Evolutionary conservation across 148 eudicot species (phyloP).

Genomic region (Dianthus caryophyllus): DNA sequence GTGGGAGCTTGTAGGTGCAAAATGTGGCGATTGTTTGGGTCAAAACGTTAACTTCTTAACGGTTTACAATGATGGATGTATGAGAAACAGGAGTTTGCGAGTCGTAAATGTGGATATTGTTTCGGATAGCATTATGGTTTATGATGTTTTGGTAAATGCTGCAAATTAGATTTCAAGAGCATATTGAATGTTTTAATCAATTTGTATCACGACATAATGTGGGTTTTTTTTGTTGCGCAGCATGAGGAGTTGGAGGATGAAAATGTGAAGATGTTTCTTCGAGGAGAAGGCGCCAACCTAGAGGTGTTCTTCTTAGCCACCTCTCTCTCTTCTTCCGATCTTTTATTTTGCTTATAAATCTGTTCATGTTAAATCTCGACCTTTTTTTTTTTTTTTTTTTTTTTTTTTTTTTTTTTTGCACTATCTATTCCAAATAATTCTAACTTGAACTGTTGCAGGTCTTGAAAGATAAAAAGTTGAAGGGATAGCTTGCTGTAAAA

Average conservation of each 20-base stretch:
- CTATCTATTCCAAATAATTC: not conserved
- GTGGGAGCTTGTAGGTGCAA: no score
- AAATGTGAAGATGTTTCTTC: conserved; percentile 59
- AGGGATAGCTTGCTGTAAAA: conserved; percentile 68
- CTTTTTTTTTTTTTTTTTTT: no score
- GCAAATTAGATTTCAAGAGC: not conserved
- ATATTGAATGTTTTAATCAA: not conserved
- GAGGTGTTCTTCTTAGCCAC: conserved; percentile 38
- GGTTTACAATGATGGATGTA: no score
- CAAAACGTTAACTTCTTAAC: no score
- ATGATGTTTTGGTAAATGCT: not conserved
- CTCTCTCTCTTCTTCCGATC: not conserved
- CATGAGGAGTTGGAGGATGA: conserved; percentile 46
- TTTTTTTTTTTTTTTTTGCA: no score
- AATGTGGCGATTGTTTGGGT: no score
- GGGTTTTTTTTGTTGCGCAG: conserved; percentile 27
- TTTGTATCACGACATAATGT: no score
- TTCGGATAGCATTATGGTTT: no score
- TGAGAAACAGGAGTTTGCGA: no score
- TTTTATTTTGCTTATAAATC: not conserved
- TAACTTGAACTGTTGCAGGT: conserved; percentile 33
- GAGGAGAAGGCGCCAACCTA: conserved; percentile 69
- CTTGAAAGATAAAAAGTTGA: conserved; percentile 75
- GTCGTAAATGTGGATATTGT: no score
- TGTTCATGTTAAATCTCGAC: not conserved